A percentile compares a stretch with the other conserved stretches of the same genome.
Conservation (phyloP, 805 yeast species). For the Dipodascus geniculatus region DNA sequence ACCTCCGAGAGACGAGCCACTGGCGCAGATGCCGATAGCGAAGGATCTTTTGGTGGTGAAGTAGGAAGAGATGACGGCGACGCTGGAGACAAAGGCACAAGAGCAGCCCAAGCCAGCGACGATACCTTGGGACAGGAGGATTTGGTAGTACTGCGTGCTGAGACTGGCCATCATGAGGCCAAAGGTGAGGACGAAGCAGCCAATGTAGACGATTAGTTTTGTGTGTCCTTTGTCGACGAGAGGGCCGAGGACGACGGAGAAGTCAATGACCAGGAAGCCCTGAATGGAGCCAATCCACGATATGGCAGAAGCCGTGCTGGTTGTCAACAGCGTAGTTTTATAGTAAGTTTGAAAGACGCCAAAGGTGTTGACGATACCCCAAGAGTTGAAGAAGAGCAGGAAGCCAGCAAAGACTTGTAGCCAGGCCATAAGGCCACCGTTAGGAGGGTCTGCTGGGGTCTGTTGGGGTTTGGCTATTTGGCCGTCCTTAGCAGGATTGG, state of each 20-base stretch:
- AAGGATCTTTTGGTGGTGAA: conserved; percentile 32
- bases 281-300: conserved; percentile 27
- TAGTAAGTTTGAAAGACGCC: conserved; percentile 23
- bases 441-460: no score
- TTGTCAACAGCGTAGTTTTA: conserved; percentile 16
- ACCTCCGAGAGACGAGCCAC: conserved; percentile 43
- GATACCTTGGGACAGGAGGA: conserved; percentile 40
- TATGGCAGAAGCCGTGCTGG: conserved; percentile 20
- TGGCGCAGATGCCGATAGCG: conserved; percentile 34
- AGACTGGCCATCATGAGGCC: conserved; percentile 25
- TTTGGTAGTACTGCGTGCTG: conserved; percentile 34
- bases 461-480: no score
- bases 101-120: conserved; percentile 36
- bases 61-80: conserved; percentile 36
- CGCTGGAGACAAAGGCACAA: conserved; percentile 32
- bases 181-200: conserved; percentile 17
- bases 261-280: conserved; percentile 19
- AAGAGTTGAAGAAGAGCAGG: conserved; percentile 12
- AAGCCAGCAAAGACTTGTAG: conserved; percentile 14
- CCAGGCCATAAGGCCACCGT: conserved; percentile 17
- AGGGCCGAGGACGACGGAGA: conserved; percentile 21
- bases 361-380: conserved; percentile 18
- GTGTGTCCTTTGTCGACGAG: conserved; percentile 21
- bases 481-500: no score
- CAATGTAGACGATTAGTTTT: conserved; percentile 13